Base-by-base conservation (phyloP, 352 stramenopile species). In the Phytophthora vignae region DNA sequence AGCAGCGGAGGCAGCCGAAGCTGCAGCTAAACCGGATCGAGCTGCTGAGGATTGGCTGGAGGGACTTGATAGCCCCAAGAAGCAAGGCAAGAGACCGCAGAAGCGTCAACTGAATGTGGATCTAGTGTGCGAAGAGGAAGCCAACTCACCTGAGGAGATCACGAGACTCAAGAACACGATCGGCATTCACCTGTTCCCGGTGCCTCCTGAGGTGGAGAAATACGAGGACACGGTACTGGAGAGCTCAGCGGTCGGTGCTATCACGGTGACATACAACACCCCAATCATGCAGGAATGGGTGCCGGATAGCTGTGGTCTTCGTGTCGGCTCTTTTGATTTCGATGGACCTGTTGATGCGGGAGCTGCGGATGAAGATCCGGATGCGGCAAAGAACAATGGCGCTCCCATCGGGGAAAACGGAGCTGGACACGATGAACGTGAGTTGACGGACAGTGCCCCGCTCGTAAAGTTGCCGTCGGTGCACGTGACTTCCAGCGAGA, bases 251-350 rank as follows among this genome's bases (percentile, higher is more conserved):
- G 84, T 85, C 4, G 84, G 86, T 5, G 84, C 86, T 14, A 63
- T 92, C 27, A 81, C 85, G 10, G 64, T 93, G 29, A 91, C 84
- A 42, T 92, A 85, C 76, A 81, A 91, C 66, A 83, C 86, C 15
- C 84, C 84, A 27, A 81, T 92, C 46, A 93, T 92, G 86, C 84
- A 88, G 57, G 86, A 93, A 54, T 93, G 82, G 79, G 77, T 92
- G 27, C 81, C 84, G 1, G 80, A 91, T 64, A 71, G 69, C 19
- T 82, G 71, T 52, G 86, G 86, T 1, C 48, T 92, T 9, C 86
- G 84, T 25, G 78, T 90, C 1, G 86, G 86, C 38, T 73, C 79
- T n/a, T 90, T 87, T 55, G 69, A 84, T 63, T 73, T 79, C 31
- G 72, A 67, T 11, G 42, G 62, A 8, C 22, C 55, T 27, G 25